Conservation (phyloP, 139 green algal genomes). For the Chlorella sorokiniana region DNA sequence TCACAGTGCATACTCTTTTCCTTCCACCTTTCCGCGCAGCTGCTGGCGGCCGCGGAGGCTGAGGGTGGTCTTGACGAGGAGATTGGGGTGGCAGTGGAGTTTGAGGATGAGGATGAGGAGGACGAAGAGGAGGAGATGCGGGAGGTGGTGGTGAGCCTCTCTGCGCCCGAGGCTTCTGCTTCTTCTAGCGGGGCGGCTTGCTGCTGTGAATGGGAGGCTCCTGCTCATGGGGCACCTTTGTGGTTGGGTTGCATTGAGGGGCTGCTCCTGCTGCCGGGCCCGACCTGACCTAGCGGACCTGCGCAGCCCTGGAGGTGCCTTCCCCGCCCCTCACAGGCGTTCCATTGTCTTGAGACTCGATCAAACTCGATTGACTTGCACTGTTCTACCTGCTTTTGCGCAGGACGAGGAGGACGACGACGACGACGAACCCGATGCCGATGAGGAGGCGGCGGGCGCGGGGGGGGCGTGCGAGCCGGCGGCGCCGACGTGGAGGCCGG, state of each 20-base stretch:
- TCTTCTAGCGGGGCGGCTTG: not conserved
- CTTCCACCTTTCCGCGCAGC: not conserved
- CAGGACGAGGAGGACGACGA: constrained; percentile 56
- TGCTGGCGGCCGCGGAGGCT: constrained; percentile 44
- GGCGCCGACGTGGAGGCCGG: constrained; percentile 60
- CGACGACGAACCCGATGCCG: constrained; percentile 49
- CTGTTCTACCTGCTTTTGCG: not conserved
- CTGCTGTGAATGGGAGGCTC: not conserved
- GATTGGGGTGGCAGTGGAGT: constrained; percentile 93
- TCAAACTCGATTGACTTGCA: not conserved
- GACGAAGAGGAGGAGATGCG: constrained; percentile 66
- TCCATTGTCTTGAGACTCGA: too few species aligned
- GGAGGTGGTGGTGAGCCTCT: constrained; percentile 50
- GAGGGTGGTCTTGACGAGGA: constrained; percentile 84
- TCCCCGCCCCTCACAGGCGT: too few species aligned
- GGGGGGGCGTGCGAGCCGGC: constrained; percentile 37
- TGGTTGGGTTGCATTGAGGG: not conserved
- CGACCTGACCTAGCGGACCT: too few species aligned
- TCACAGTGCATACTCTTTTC: not conserved
- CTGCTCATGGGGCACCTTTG: not conserved
- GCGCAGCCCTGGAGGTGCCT: too few species aligned
- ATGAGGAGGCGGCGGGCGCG: constrained; percentile 38
- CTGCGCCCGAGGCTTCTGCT: not conserved
- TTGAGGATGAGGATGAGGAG: constrained; percentile 86
- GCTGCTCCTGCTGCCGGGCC: not conserved